phyloP scores from a whole-genome alignment of 331 rosid species.

The Quercus lobata region DNA sequence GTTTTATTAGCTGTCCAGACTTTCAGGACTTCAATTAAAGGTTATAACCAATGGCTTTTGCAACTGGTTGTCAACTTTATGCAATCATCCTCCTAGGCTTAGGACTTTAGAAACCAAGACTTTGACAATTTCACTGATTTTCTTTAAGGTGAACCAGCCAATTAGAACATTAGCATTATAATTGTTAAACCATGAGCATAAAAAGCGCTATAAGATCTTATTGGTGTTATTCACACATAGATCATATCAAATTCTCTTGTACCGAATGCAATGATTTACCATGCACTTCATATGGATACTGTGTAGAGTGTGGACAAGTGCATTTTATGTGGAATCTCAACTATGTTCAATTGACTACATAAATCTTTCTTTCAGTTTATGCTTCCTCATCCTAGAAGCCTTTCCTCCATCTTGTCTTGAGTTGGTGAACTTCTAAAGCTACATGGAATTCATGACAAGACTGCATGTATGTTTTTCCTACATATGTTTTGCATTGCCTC shows the following conservation, averaged over 20 bases:
- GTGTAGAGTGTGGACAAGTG: too few species aligned
- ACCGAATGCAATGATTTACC: not conserved
- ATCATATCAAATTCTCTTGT: not conserved
- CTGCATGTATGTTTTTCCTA: too few species aligned
- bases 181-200: not conserved
- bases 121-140: not conserved
- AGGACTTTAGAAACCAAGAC: not conserved
- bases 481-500: too few species aligned
- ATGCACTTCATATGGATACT: not conserved
- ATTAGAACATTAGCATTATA: not conserved
- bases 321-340: not conserved
- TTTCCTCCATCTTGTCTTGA: too few species aligned
- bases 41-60: not conserved
- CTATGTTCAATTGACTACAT: not conserved
- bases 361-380: not conserved
- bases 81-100: not conserved
- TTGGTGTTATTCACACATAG: not conserved
- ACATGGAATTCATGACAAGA: too few species aligned
- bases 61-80: not conserved
- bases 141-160: not conserved
- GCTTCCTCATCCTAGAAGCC: too few species aligned
- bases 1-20: not conserved
- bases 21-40: not conserved
- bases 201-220: not conserved
- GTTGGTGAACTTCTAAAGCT: too few species aligned